phyloP scores from a whole-genome alignment of 345 rosid species.

The Arabidopsis suecica region DNA sequence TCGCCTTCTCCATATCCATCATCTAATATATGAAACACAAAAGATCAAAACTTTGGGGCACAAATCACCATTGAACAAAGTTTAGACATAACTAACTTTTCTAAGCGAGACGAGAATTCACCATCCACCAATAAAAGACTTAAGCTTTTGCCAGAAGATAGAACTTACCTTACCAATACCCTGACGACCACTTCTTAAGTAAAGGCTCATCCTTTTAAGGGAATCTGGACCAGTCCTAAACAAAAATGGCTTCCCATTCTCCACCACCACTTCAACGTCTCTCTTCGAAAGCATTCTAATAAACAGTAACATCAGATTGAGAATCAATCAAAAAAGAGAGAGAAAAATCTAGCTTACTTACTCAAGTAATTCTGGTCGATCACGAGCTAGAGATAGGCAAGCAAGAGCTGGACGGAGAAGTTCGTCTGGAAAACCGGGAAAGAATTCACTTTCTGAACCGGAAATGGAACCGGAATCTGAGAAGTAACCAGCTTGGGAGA shows the following conservation, averaged over 20 bases:
- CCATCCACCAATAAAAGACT: background rate
- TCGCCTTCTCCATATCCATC: conserved; percentile 50
- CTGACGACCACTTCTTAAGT: conserved; percentile 43
- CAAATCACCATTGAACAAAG: background rate
- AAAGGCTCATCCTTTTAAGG: conserved; percentile 59
- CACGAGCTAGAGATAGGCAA: conserved; percentile 71
- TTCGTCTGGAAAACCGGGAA: conserved; percentile 55
- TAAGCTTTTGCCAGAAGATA: background rate
- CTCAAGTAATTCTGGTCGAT: conserved; percentile 62
- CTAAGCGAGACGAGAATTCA: background rate
- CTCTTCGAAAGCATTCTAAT: conserved; percentile 70
- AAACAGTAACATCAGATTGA: background rate
- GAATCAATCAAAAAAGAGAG: background rate
- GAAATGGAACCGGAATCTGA: conserved; percentile 22
- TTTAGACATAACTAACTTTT: background rate
- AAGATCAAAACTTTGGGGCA: background rate
- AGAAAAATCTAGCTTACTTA: conserved; percentile 31
- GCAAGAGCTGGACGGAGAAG: conserved; percentile 58
- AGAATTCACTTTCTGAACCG: conserved; percentile 42
- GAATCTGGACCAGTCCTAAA: conserved; percentile 69
- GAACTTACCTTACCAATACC: conserved; percentile 18
- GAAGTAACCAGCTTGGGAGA: conserved; percentile 53
- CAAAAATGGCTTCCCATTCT: conserved; percentile 62
- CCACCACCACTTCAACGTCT: conserved; percentile 68
- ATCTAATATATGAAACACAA: conserved; percentile 47